phyloP scores from a whole-genome alignment of 768 basidiomycete genomes.

The Naganishia randhawae region DNA sequence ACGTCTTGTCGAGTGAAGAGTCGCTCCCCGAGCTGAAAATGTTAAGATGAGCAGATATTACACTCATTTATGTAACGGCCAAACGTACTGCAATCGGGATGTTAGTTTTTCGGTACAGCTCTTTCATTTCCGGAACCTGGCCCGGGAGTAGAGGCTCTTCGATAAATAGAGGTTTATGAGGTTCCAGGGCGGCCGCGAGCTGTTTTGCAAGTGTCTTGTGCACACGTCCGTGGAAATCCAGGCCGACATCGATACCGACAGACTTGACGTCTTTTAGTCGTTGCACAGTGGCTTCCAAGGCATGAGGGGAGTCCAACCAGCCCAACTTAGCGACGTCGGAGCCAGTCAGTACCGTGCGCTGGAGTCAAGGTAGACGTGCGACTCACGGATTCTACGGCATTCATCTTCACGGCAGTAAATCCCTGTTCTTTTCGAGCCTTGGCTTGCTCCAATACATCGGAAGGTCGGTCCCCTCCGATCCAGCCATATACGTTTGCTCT shows the following conservation, averaged over 20 bases:
- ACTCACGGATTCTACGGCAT: slow-evolving; percentile 56
- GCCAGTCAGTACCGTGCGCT: slow-evolving; percentile 20
- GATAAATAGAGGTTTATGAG: slow-evolving; percentile 62
- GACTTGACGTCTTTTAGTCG: slow-evolving; percentile 58
- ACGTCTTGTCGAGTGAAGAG: slow-evolving; percentile 64
- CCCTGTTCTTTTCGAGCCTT: slow-evolving; percentile 60
- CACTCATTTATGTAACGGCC: not conserved
- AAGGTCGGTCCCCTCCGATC: slow-evolving; percentile 57
- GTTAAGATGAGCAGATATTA: not conserved
- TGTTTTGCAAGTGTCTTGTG: slow-evolving; percentile 70
- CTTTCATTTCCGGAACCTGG: slow-evolving; percentile 62
- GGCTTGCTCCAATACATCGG: slow-evolving; percentile 58
- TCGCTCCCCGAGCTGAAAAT: slow-evolving; percentile 54
- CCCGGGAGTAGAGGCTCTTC: slow-evolving; percentile 64
- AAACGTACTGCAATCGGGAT: slow-evolving; percentile 62
- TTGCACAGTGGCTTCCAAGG: slow-evolving; percentile 57
- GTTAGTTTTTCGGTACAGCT: slow-evolving; percentile 58
- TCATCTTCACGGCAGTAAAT: slow-evolving; percentile 72
- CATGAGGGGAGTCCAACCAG: slow-evolving; percentile 63
- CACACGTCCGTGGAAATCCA: slow-evolving; percentile 66
- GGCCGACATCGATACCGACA: slow-evolving; percentile 62
- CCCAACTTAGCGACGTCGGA: slow-evolving; percentile 48
- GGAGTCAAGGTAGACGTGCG: not conserved
- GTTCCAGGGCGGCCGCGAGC: slow-evolving; percentile 62
- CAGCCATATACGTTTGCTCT: slow-evolving; percentile 51